Conservation (phyloP, 352 stramenopile genomes). For the Blastocystis sp. region DNA sequence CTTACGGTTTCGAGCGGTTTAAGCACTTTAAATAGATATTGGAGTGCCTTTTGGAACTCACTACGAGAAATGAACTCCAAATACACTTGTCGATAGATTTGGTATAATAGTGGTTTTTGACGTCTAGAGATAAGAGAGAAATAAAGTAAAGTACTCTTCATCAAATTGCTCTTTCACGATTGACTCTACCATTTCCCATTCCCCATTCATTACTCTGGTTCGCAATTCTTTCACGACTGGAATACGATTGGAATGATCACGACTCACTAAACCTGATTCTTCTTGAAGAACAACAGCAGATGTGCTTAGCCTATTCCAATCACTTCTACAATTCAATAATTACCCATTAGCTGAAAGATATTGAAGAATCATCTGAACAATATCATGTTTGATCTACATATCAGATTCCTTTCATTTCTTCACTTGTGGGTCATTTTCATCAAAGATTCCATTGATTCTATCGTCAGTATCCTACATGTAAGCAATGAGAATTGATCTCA, state of each 20-base stretch:
- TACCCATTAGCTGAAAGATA: slow-evolving; percentile 35
- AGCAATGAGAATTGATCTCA: background rate
- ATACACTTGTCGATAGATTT: slow-evolving; percentile 9
- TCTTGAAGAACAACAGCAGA: slow-evolving; percentile 39
- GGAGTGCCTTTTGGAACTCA: slow-evolving; percentile 34
- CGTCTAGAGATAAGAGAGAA: background rate
- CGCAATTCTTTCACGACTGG: slow-evolving; percentile 1
- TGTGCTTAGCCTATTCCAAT: background rate
- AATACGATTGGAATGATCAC: slow-evolving; percentile 24
- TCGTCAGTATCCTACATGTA: background rate
- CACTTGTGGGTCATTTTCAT: slow-evolving; percentile 49
- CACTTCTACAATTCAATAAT: background rate
- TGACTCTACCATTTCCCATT: slow-evolving; percentile 20
- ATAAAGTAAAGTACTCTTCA: background rate
- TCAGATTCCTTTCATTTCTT: background rate
- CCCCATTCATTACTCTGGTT: background rate
- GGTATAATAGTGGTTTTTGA: background rate
- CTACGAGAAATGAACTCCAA: slow-evolving; percentile 39
- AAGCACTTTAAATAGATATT: slow-evolving; percentile 41
- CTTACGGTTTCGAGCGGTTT: slow-evolving; percentile 27
- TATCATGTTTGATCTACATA: slow-evolving; percentile 22
- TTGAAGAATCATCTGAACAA: slow-evolving; percentile 50
- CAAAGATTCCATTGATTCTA: background rate
- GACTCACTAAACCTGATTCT: slow-evolving; percentile 23
- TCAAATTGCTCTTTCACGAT: background rate